Conservation (phyloP, 768 basidiomycete genomes). For the Wakefieldia striispora region DNA sequence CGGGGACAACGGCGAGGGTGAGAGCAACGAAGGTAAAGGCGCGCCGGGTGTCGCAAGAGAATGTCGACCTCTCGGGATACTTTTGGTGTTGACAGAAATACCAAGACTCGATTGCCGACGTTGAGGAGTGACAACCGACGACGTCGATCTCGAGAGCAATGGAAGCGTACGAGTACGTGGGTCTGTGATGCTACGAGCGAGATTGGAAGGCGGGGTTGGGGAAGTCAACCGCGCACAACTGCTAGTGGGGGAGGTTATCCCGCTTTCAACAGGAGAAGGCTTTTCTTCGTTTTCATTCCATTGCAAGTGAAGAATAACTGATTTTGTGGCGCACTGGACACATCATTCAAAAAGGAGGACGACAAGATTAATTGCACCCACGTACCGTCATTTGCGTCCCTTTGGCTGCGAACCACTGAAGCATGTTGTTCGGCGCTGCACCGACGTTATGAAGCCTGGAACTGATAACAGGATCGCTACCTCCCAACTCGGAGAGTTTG, state of each 20-base stretch:
- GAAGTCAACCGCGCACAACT: slow-evolving; percentile 24
- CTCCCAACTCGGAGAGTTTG: slow-evolving; percentile 77
- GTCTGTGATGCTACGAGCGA: slow-evolving; percentile 17
- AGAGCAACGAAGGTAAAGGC: slow-evolving; percentile 34
- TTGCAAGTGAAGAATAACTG: slow-evolving; percentile 78
- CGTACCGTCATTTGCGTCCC: slow-evolving; percentile 86
- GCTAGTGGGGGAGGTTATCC: slow-evolving; percentile 25
- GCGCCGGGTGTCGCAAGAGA: slow-evolving; percentile 42
- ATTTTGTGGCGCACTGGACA: slow-evolving; percentile 81
- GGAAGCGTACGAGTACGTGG: slow-evolving; percentile 48
- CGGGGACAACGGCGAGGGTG: slow-evolving; percentile 33
- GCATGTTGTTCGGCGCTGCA: slow-evolving; percentile 79
- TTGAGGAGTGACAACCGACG: slow-evolving; percentile 42
- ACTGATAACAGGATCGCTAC: slow-evolving; percentile 60
- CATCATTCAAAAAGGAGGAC: not conserved
- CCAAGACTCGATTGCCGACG: slow-evolving; percentile 34
- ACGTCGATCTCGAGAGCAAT: slow-evolving; percentile 53
- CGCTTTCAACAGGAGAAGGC: slow-evolving; percentile 12
- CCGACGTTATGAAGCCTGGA: slow-evolving; percentile 76
- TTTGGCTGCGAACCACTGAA: slow-evolving; percentile 93
- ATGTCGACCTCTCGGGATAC: slow-evolving; percentile 43
- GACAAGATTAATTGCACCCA: not conserved
- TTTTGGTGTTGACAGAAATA: slow-evolving; percentile 33
- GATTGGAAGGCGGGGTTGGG: slow-evolving; percentile 23
- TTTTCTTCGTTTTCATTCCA: slow-evolving; percentile 70